phyloP scores from a whole-genome alignment of 768 basidiomycete genomes.

The Dentipellis fragilis region DNA sequence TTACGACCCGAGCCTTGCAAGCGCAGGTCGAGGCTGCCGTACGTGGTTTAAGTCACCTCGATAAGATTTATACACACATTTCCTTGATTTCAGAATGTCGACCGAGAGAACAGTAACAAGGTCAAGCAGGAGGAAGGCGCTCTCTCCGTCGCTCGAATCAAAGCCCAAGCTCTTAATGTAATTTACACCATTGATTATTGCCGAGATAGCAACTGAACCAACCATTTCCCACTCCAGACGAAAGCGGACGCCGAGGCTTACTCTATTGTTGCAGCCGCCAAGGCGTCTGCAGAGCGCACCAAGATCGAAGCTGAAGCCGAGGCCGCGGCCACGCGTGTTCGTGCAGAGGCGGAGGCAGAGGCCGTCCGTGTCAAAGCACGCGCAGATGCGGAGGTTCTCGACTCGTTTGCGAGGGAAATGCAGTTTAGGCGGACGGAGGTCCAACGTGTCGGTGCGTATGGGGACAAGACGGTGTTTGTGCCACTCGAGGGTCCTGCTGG shows the following conservation, averaged over 20 bases:
- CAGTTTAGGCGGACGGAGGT: constrained; percentile 59
- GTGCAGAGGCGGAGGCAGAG: constrained; percentile 65
- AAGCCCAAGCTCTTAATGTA: constrained; percentile 50
- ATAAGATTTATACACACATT: not conserved
- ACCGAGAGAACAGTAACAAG: constrained; percentile 80
- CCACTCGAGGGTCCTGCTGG: constrained; percentile 45
- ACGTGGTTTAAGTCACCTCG: constrained; percentile 16
- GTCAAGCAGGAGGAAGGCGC: constrained; percentile 80
- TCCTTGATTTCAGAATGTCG: constrained; percentile 50
- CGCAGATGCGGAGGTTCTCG: constrained; percentile 51
- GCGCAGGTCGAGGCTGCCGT: constrained; percentile 84
- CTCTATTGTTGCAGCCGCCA: constrained; percentile 59
- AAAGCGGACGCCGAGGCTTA: constrained; percentile 73
- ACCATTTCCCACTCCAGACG: constrained; percentile 26
- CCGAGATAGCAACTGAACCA: not conserved
- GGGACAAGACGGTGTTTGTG: constrained; percentile 58
- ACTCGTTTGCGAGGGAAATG: constrained; percentile 72
- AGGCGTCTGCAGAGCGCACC: constrained; percentile 55
- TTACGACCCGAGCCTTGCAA: constrained; percentile 75
- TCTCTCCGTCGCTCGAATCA: constrained; percentile 67
- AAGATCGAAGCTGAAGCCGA: constrained; percentile 69
- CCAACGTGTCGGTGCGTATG: constrained; percentile 51
- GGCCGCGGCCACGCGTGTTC: constrained; percentile 67
- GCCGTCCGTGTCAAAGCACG: constrained; percentile 54
- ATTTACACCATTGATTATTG: constrained; percentile 5